These are phyloP conservation scores for Aureobasidium sp. DNA, from an alignment of 2,329 filamentous ascomycete species.

Conservation along the genomic window DNA sequence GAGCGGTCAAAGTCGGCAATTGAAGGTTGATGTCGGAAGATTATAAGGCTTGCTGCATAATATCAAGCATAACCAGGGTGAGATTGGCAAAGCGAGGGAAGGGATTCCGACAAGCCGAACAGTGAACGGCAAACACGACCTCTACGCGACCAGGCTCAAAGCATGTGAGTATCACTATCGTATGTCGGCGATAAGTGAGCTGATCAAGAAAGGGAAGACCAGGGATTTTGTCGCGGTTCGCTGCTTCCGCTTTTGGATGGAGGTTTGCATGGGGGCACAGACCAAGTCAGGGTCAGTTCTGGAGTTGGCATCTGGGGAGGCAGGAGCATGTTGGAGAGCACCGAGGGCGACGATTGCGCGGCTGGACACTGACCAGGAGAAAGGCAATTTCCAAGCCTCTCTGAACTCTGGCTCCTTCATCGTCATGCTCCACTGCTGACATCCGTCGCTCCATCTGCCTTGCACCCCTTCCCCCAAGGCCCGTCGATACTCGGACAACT, in stretches of 20 bases:
- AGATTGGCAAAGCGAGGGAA: not conserved
- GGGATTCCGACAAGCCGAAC: not conserved
- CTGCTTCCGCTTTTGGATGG: constrained; percentile 4
- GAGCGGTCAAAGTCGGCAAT: not conserved
- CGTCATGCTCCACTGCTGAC: not conserved
- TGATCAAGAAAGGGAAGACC: not conserved
- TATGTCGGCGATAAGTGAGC: not conserved
- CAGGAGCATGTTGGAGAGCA: not conserved
- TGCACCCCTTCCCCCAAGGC: not conserved
- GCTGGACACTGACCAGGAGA: constrained; percentile 1
- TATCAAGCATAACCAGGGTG: not conserved
- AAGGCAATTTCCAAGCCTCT: constrained; percentile 8
- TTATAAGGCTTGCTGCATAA: not conserved
- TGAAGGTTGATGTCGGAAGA: not conserved
- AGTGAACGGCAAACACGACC: not conserved
- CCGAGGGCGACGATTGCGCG: constrained; percentile 1
- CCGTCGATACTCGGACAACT: not conserved
- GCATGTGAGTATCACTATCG: not conserved
- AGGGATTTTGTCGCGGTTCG: not conserved
- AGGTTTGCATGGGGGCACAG: constrained; percentile 3
- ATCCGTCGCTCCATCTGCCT: not conserved
- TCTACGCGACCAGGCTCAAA: not conserved
- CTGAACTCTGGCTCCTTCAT: not conserved
- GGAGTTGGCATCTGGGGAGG: not conserved
- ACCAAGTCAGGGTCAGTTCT: not conserved